Conservation (phyloP, 1,284 basidiomycete species). For the Moesziomyces sp. region DNA sequence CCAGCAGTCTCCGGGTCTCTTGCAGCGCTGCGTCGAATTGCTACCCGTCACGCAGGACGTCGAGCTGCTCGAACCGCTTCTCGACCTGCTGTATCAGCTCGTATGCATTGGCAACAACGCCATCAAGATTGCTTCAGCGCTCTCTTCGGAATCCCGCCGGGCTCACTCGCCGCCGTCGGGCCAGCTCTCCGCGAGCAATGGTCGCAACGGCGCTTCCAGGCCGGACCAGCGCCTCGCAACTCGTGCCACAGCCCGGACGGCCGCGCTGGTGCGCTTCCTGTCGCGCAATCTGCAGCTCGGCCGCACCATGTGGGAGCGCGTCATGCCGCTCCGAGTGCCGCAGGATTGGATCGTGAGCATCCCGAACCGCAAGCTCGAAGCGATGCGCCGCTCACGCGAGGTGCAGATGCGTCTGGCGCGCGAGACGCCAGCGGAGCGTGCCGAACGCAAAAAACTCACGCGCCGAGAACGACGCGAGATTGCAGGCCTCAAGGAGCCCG, state of each 20-base stretch:
- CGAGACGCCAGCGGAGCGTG: constrained; percentile 47
- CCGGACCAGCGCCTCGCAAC: background rate
- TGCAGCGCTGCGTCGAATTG: constrained; percentile 55
- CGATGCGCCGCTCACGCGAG: constrained; percentile 37
- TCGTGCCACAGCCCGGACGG: constrained; percentile 25
- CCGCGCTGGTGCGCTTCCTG: constrained; percentile 43
- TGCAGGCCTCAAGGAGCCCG: constrained; percentile 50
- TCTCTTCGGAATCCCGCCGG: constrained; percentile 1
- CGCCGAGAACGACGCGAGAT: constrained; percentile 37
- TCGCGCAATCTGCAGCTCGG: constrained; percentile 54
- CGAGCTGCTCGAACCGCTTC: constrained; percentile 57
- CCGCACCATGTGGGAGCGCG: constrained; percentile 57
- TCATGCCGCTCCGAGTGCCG: constrained; percentile 35
- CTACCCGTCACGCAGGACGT: constrained; percentile 58
- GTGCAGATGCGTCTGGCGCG: constrained; percentile 22
- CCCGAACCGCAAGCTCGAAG: constrained; percentile 19
- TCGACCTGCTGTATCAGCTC: constrained; percentile 63
- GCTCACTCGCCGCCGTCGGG: constrained; percentile 2
- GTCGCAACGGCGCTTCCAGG: background rate
- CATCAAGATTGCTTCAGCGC: constrained; percentile 39
- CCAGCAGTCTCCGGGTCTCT: constrained; percentile 45
- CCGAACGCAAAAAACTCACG: constrained; percentile 44
- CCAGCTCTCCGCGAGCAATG: background rate
- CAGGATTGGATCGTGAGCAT: constrained; percentile 29
- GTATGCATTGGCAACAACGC: constrained; percentile 58